Conservation (phyloP, 169 alveolate species). For the Babesia bigemina region DNA sequence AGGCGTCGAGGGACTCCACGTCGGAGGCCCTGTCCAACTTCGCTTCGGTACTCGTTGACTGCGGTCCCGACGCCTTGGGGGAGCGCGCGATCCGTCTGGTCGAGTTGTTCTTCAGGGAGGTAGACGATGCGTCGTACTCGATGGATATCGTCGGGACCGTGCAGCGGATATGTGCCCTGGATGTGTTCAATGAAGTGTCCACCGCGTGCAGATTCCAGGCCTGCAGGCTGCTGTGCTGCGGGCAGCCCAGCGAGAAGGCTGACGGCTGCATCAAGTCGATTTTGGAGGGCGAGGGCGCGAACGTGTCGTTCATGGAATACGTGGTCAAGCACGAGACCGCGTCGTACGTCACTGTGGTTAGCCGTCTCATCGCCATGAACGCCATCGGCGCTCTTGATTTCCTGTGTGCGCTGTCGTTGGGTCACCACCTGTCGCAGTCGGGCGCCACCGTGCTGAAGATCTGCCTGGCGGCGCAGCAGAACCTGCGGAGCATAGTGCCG, state of each 20-base stretch:
- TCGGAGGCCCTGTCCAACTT: not conserved
- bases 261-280: constrained; percentile 15
- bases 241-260: constrained; percentile 3
- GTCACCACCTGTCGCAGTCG: not conserved
- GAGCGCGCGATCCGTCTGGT: not conserved
- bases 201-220: not conserved
- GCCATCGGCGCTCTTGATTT: not conserved
- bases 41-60: constrained; percentile 13
- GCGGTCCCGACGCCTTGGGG: constrained; percentile 4
- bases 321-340: constrained; percentile 4
- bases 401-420: constrained; percentile 21
- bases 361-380: constrained; percentile 2
- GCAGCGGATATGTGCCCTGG: not conserved
- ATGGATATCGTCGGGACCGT: not conserved
- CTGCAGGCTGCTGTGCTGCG: constrained; percentile 28
- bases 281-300: not conserved
- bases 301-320: constrained; percentile 16
- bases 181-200: constrained; percentile 8
- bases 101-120: constrained; percentile 7
- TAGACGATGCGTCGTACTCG: constrained; percentile 5
- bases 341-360: constrained; percentile 4
- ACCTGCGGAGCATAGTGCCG: constrained; percentile 40
- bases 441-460: constrained; percentile 33
- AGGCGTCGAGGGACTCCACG: constrained; percentile 4
- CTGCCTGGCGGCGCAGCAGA: constrained; percentile 27